Base-by-base conservation (phyloP, 345 rosid genomes). In the Boechera divaricarpa region DNA sequence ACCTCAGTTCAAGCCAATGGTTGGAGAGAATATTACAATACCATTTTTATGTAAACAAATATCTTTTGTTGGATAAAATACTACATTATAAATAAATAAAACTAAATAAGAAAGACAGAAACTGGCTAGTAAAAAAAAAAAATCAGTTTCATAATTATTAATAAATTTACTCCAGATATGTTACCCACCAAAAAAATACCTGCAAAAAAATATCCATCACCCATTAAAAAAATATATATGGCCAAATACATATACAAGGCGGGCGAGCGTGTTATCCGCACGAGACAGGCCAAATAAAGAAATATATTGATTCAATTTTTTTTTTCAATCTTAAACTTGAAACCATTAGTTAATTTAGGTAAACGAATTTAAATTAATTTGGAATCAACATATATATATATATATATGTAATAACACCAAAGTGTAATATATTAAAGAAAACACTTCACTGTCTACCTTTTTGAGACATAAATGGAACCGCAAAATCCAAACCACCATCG, bases 361-460 rank as follows among this genome's bases (percentile, higher is more conserved):
- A 62, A 63, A 44, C 55, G 28, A 42, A 63, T 13, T 7, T 31
- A 63, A 32, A 36, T 21, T 28, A 10, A 26, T 62, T 61, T 48
- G 45, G 41, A 69, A 69, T 38, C 29, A 39, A 54, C 55, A 18
- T 42, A 41, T 55, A n/a, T 47, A 4, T 47, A 18, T 18, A 18
- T 18, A 21, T 21, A 47, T 8, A 61, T 49, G 10, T 62, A 55
- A 59, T 31, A 9, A 54, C 8, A 55, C 64, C 48, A 9, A 54
- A 74, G 54, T 52, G 69, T 63, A 45, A 51, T 29, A 47, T 4
- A 13, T 5, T 13, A 45, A 38, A 13, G 11, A 61, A 48, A 49
- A 24, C 52, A 75, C 49, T 53, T 56, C 29, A 69, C n/a, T 76
- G 69, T 52, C 49, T 62, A 42, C 21, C 26, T 7, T 33, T 42